Percentiles rank a stretch among this genome's conserved stretches.
These are phyloP conservation scores for Prunus mongolica DNA, from an alignment of 306 rosid genomes.

Conservation along the genomic window DNA sequence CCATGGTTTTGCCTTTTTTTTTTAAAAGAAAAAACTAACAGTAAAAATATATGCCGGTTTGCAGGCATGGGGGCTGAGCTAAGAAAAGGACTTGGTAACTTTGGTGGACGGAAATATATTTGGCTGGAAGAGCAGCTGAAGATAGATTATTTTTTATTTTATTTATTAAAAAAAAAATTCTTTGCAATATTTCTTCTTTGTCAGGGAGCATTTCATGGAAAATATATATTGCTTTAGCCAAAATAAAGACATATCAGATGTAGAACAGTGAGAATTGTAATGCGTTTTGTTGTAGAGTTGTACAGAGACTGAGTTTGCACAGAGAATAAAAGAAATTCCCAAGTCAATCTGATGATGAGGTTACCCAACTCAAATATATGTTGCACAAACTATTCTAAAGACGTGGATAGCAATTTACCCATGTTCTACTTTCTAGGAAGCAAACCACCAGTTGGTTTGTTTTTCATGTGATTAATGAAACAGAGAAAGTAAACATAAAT, in stretches of 20 bases:
- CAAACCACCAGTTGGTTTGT: not conserved
- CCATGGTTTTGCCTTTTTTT: not conserved
- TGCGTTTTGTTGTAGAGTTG: not conserved
- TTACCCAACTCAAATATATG: no score
- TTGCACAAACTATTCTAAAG: no score
- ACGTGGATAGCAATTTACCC: no score
- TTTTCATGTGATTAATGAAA: no score
- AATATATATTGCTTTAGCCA: slow-evolving; percentile 6
- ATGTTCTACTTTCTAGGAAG: not conserved
- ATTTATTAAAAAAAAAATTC: not conserved
- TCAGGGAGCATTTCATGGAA: not conserved
- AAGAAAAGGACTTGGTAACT: slow-evolving; percentile 21
- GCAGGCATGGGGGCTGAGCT: slow-evolving; percentile 84
- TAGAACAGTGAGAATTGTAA: not conserved
- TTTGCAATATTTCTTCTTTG: slow-evolving; percentile 7
- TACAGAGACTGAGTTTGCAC: not conserved
- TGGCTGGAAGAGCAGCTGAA: not conserved
- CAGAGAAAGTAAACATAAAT: no score
- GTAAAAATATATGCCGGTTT: slow-evolving; percentile 20
- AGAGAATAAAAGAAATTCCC: not conserved
- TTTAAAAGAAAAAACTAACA: not conserved
- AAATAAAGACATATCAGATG: not conserved
- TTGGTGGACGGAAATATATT: slow-evolving; percentile 20
- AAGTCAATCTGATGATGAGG: no score
- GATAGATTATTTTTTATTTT: not conserved